Evolutionary conservation across 306 rosid genomes (phyloP).

Genomic region (Prunus fruticosa): DNA sequence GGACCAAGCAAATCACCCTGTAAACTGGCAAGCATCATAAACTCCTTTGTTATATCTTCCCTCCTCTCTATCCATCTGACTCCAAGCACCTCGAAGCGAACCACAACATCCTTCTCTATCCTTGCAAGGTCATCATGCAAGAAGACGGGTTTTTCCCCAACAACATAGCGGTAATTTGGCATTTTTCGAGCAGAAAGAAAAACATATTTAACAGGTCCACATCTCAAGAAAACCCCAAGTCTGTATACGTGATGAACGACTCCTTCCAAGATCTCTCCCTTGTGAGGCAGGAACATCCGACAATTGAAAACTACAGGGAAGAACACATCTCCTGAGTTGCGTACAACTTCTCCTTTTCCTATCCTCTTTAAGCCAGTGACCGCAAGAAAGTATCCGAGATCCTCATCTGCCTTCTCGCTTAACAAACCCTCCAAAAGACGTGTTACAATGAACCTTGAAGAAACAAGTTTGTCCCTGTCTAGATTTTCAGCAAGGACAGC

Average conservation of each 20-base stretch:
- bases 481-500: constrained; percentile 20
- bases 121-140: constrained; percentile 22
- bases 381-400: constrained; percentile 41
- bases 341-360: constrained; percentile 17
- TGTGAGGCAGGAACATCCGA: constrained; percentile 34
- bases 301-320: constrained; percentile 43
- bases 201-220: constrained; percentile 43
- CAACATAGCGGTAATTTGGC: constrained; percentile 32
- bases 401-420: constrained; percentile 37
- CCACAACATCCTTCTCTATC: constrained; percentile 31
- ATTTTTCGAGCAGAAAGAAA: constrained; percentile 37
- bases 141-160: constrained; percentile 27
- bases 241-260: constrained; percentile 24
- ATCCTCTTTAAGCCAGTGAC: constrained; percentile 40
- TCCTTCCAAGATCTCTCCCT: constrained; percentile 45
- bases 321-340: constrained; percentile 12
- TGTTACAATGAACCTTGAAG: constrained; percentile 24
- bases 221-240: constrained; percentile 39
- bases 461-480: constrained; percentile 10
- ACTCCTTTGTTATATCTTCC: constrained; percentile 29
- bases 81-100: constrained; percentile 37
- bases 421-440: constrained; percentile 35
- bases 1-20: constrained; percentile 52
- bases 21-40: constrained; percentile 35
- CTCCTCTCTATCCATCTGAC: constrained; percentile 40